Evolutionary conservation across 345 rosid species (phyloP), one percentile per base, ranked within the genome.

Genomic region (Kernera saxatilis): DNA sequence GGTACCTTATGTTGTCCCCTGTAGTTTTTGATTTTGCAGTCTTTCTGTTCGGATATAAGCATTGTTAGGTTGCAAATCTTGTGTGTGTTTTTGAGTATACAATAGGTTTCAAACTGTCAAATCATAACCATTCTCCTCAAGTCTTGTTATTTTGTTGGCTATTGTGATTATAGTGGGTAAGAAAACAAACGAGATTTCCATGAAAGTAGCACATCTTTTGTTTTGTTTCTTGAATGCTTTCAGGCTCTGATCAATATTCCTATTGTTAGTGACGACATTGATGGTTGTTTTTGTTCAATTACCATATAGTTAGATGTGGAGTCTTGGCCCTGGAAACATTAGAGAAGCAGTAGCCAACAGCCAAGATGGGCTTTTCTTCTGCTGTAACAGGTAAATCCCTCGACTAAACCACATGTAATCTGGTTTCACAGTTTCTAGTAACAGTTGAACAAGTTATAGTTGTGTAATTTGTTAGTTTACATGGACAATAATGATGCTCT

Each of bases 331-430:
- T 92, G 21, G 88, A 85, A 69, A 88, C 97, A 8, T 37, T 95
- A 55, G 92, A 95, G 81, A 92, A 86, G 79, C 96, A 67, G 97
- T 95, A 82, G 99, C 97, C 2, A 87, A 76, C 52, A 84, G 83
- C 77, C 86, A 82, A 26, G 88, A 83, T 30, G 97, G 80, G 21
- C 88, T 95, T 77, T n/a, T 74, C 87, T 81, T 80, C 87, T 71
- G 96, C 97, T 45, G 76, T 95, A 69, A 35, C 84, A 25, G 84
- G 99, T 94, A 79, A n/a, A 74, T 19, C 10, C 35, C 8, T 66
- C 35, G 29, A 37, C 21, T 23, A 30, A n/a, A 19, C 23, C 5
- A 50, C 19, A 36, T 48, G 37, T 53, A 71, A 51, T 29, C 6
- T 43, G 21, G 63, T 41, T 51, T 13, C 43, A 59, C 13, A 23